Percentiles rank a stretch among this genome's conserved stretches.
phyloP scores from a whole-genome alignment of 2,329 filamentous ascomycete species.

The Alternaria consortialis region DNA sequence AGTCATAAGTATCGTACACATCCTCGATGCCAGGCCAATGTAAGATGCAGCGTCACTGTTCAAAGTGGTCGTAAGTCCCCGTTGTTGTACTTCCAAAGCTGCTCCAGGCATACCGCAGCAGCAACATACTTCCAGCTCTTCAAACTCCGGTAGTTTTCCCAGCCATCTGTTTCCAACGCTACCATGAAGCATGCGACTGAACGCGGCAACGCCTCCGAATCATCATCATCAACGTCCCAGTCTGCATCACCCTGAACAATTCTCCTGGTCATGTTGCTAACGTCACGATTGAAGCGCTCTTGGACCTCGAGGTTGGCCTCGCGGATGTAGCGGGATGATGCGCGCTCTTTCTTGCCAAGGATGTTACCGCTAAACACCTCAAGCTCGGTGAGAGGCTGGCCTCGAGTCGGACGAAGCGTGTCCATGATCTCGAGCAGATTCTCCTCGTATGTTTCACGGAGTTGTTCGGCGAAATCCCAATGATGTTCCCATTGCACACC shows the following conservation, averaged over 20 bases:
- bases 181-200: conserved; percentile 62
- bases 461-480: conserved; percentile 51
- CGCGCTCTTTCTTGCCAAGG: conserved; percentile 59
- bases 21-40: not conserved
- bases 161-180: conserved; percentile 46
- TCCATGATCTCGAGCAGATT: conserved; percentile 60
- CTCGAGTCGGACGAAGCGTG: conserved; percentile 39
- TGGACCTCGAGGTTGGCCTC: conserved; percentile 48
- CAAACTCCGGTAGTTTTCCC: conserved; percentile 45
- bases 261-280: conserved; percentile 54
- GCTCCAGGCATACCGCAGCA: conserved; percentile 60
- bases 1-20: not conserved
- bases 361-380: conserved; percentile 66
- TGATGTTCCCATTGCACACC: conserved; percentile 54
- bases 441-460: conserved; percentile 61
- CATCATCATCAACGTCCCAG: conserved; percentile 35
- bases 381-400: conserved; percentile 42
- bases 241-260: conserved; percentile 54
- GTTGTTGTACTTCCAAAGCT: conserved; percentile 52
- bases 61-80: conserved; percentile 25
- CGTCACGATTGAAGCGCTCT: conserved; percentile 54
- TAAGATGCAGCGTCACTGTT: conserved; percentile 3
- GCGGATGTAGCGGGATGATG: conserved; percentile 41
- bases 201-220: conserved; percentile 56
- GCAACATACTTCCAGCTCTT: conserved; percentile 64